Evolutionary conservation across 2,329 filamentous ascomycete genomes (phyloP), one percentile per base, ranked within the genome.

Genomic region (Pochonia chlamydosporia): DNA sequence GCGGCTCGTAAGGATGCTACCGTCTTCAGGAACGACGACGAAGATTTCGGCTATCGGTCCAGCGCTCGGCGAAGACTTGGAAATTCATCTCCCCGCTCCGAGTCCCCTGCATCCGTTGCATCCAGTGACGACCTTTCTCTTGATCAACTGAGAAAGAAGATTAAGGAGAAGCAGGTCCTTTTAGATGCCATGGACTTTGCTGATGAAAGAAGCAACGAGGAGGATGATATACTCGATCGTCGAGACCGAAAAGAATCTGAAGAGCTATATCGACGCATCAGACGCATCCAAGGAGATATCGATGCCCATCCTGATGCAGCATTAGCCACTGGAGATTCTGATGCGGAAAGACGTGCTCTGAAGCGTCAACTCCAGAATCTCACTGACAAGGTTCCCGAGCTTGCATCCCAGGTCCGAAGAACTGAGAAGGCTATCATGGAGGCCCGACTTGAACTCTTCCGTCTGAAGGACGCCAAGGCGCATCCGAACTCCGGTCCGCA

Each of bases 121-220:
- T 85, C 85, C 2, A 84, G 82, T 43, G 92, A 97, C 36, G 93
- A 97, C 14, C 64, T 96, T 56, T 84, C 82, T 4, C 66, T 95
- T 24, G 92, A 97, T 24, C 91, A 97, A 64, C 71, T 99, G 49
- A 85, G 81, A 56, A 99, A 99, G 74, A 89, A 88, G 64, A 89
- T 99, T 50, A 84, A 84, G 48, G 93, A 99, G 73, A 93, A 95
- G 69, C 89, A 96, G 66, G 84, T 99, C 36, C 75, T 99, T 53
- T 74, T 99, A 13, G 92, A 99, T 67, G 93, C 93, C 1, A 92
- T 96, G 70, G 93, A 99, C 62, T 96, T 96, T 65, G 86, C 88
- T 53, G 93, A 97, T 57, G 92, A 97, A 69, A 89, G 88, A 61
- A 82, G 85, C 31, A 79, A 82, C 4, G 93, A 99, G 58, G 88